Evolutionary conservation across 306 rosid genomes (phyloP).

Genomic region (Medicago lupulina): DNA sequence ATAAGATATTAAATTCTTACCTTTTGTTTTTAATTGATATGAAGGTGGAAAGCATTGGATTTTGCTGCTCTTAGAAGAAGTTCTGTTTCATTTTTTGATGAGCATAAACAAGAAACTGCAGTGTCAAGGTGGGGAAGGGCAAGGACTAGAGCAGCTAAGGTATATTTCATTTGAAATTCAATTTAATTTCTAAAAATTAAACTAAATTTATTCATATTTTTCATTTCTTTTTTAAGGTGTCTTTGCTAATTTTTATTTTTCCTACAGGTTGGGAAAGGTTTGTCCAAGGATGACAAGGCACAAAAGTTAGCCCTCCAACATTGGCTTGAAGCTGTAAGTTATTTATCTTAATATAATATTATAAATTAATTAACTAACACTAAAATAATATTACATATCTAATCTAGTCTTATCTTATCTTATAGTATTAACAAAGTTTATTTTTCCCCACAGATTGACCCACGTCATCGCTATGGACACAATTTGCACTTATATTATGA

Average conservation of each 20-base stretch:
- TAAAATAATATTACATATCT: not conserved
- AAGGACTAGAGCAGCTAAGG: conserved; percentile 94
- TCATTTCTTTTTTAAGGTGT: not conserved
- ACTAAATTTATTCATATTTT: not conserved
- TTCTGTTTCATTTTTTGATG: conserved; percentile 77
- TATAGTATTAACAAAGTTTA: conserved; percentile 21
- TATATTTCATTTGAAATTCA: conserved; percentile 10
- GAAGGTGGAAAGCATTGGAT: conserved; percentile 93
- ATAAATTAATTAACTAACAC: conserved; percentile 4
- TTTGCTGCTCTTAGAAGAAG: conserved; percentile 74
- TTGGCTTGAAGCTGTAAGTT: conserved; percentile 98
- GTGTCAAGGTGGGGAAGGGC: conserved; percentile 93
- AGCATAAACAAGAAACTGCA: conserved; percentile 77
- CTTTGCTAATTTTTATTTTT: not conserved
- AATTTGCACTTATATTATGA: conserved; percentile 90
- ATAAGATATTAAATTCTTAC: not conserved
- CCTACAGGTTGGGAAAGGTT: conserved; percentile 88
- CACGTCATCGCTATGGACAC: conserved; percentile 98
- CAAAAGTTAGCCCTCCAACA: conserved; percentile 92
- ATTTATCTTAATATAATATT: not conserved
- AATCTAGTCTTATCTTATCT: not conserved
- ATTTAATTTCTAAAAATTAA: conserved; percentile 19
- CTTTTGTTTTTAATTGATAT: conserved; percentile 18
- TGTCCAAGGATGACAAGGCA: conserved; percentile 96
- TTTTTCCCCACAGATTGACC: conserved; percentile 76